phyloP scores from a whole-genome alignment of 2,329 filamentous ascomycete genomes.

The Scopulariopsis brevicaulis region DNA sequence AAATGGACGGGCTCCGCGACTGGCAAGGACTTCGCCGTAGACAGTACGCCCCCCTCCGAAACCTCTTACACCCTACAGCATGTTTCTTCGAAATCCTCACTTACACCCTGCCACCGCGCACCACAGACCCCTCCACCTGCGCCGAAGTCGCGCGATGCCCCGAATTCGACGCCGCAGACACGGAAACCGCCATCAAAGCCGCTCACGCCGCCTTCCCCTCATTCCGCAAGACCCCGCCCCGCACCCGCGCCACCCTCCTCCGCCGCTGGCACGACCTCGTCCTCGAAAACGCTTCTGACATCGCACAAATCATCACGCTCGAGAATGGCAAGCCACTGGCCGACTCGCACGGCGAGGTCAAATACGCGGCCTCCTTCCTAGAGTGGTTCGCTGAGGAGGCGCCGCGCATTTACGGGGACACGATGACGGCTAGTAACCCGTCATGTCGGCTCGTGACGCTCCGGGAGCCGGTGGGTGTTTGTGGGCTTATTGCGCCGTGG shows the following conservation, averaged over 20 bases:
- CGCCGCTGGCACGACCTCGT: conserved; percentile 58
- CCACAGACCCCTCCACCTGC: conserved; percentile 17
- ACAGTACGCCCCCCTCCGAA: too few species aligned
- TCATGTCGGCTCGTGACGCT: conserved; percentile 67
- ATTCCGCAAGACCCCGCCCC: conserved; percentile 49
- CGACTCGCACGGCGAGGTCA: conserved; percentile 61
- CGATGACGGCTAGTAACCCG: conserved; percentile 57
- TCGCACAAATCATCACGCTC: conserved; percentile 57
- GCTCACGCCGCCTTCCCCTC: conserved; percentile 51
- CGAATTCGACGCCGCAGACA: conserved; percentile 60
- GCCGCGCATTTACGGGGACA: conserved; percentile 61
- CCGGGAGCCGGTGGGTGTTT: conserved; percentile 77
- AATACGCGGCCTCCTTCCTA: conserved; percentile 64
- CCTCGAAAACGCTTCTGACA: conserved; percentile 52
- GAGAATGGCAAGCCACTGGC: conserved; percentile 69
- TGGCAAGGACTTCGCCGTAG: too few species aligned
- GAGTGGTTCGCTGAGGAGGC: conserved; percentile 79
- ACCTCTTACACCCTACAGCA: too few species aligned
- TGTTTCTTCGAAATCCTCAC: too few species aligned
- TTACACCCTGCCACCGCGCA: too few species aligned
- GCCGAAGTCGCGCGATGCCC: conserved; percentile 15
- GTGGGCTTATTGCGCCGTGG: conserved; percentile 77
- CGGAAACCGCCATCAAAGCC: conserved; percentile 57
- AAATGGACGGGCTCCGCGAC: too few species aligned
- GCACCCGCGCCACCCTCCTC: conserved; percentile 47